Evolutionary conservation across 345 rosid species (phyloP).

Genomic region (Euphorbia lathyris): DNA sequence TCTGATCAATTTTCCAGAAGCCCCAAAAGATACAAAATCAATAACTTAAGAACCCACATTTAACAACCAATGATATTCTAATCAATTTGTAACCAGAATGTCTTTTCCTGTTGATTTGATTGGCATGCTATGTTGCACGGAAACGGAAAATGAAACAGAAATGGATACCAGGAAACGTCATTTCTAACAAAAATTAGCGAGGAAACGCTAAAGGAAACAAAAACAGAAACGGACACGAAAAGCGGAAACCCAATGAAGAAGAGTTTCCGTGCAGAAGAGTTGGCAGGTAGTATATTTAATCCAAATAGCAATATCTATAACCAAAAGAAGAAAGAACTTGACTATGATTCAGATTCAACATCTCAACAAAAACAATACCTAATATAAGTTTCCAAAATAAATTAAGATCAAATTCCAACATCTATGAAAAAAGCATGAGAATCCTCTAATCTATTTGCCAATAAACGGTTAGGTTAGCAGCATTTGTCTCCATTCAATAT

Average conservation of each 20-base stretch:
- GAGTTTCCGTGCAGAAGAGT: too few relatives aligned
- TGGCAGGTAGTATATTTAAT: too few relatives aligned
- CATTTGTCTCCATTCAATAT: not conserved
- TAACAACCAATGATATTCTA: not conserved
- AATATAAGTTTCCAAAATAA: not conserved
- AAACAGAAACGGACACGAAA: too few relatives aligned
- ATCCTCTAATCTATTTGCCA: not conserved
- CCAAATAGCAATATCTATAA: not conserved
- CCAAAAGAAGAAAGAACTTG: not conserved
- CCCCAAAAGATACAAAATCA: not conserved
- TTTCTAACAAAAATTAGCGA: too few relatives aligned
- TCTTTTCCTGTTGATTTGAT: not conserved
- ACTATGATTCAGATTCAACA: not conserved
- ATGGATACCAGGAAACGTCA: too few relatives aligned
- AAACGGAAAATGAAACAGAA: too few relatives aligned
- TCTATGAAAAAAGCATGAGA: not conserved
- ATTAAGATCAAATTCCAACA: slow-evolving; percentile 1
- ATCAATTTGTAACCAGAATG: not conserved
- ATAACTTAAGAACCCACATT: not conserved
- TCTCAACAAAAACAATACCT: not conserved
- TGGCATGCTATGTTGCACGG: not conserved
- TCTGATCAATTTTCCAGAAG: not conserved
- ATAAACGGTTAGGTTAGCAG: not conserved
- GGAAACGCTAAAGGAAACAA: too few relatives aligned
- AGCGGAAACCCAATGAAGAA: too few relatives aligned